Conservation (phyloP, 2,329 filamentous ascomycete genomes). For the Alternaria ethzedia region DNA sequence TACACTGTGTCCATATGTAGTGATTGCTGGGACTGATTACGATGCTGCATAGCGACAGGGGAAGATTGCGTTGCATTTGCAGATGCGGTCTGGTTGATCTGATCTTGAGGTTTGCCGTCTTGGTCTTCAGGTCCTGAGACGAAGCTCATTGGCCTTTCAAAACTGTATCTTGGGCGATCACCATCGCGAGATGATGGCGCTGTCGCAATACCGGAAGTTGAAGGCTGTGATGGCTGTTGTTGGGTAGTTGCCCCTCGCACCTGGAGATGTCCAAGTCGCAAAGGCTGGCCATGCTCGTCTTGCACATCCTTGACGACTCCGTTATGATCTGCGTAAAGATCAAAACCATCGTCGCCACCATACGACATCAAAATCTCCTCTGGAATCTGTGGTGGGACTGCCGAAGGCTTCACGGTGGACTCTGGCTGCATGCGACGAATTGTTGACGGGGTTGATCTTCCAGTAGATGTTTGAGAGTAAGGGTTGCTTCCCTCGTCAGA, state of each 20-base stretch:
- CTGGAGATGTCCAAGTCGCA: constrained; percentile 27
- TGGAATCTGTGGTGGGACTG: constrained; percentile 29
- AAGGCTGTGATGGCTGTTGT: constrained; percentile 2
- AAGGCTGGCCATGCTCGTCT: constrained; percentile 37
- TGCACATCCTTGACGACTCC: constrained; percentile 45
- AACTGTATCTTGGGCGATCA: constrained; percentile 33
- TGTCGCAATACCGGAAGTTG: constrained; percentile 4
- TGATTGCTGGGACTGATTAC: constrained; percentile 10
- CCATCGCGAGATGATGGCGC: constrained; percentile 24
- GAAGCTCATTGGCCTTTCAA: constrained; percentile 48
- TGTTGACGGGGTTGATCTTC: constrained; percentile 40
- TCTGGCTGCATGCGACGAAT: constrained; percentile 34
- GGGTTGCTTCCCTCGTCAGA: constrained; percentile 35
- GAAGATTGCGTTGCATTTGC: constrained; percentile 8
- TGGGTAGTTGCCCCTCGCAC: constrained; percentile 7
- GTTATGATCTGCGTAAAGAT: constrained; percentile 47
- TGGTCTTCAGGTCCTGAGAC: constrained; percentile 42
- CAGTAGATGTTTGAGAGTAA: constrained; percentile 38
- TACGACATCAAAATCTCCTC: constrained; percentile 28
- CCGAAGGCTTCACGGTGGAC: constrained; percentile 24
- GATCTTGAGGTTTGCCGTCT: constrained; percentile 44
- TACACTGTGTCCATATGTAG: constrained; percentile 11
- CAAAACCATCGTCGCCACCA: constrained; percentile 36
- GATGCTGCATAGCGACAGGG: constrained; percentile 10
- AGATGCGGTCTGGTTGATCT: constrained; percentile 38